phyloP scores from a whole-genome alignment of 208 protist genomes.

The Acanthamoeba castellanii region DNA sequence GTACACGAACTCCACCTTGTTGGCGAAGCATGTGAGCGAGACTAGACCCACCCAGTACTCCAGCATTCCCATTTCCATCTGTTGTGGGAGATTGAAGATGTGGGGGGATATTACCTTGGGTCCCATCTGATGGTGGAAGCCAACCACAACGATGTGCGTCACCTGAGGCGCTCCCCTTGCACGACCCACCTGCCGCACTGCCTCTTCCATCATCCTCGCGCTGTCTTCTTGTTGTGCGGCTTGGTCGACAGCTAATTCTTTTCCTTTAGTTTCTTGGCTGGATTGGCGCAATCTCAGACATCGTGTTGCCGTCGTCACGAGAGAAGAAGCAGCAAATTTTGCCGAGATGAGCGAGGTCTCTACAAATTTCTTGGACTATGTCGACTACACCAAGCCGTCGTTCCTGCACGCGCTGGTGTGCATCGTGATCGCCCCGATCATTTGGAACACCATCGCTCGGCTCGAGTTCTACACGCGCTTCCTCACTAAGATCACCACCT shows the following conservation, averaged over 20 bases:
- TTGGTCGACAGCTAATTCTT: background rate
- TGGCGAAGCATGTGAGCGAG: background rate
- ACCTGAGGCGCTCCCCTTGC: background rate
- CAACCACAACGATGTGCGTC: conserved; percentile 60
- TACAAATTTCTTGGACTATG: conserved; percentile 4
- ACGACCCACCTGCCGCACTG: background rate
- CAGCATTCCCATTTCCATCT: background rate
- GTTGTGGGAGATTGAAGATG: background rate
- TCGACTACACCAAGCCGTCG: conserved; percentile 71
- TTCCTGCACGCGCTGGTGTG: conserved; percentile 80
- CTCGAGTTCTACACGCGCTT: conserved; percentile 93
- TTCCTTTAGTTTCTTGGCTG: background rate
- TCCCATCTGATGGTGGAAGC: conserved; percentile 62
- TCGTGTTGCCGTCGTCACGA: background rate
- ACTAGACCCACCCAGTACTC: background rate
- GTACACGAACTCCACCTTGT: conserved; percentile 30
- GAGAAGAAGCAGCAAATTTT: background rate
- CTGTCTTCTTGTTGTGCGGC: background rate
- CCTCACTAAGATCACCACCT: conserved; percentile 86
- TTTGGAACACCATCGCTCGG: conserved; percentile 94
- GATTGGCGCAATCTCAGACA: background rate
- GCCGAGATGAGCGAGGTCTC: background rate
- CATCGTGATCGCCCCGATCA: conserved; percentile 89
- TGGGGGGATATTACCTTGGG: conserved; percentile 19
- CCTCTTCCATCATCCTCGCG: background rate